Base-by-base conservation (phyloP, 768 basidiomycete species). In the Boletus huronensis region DNA sequence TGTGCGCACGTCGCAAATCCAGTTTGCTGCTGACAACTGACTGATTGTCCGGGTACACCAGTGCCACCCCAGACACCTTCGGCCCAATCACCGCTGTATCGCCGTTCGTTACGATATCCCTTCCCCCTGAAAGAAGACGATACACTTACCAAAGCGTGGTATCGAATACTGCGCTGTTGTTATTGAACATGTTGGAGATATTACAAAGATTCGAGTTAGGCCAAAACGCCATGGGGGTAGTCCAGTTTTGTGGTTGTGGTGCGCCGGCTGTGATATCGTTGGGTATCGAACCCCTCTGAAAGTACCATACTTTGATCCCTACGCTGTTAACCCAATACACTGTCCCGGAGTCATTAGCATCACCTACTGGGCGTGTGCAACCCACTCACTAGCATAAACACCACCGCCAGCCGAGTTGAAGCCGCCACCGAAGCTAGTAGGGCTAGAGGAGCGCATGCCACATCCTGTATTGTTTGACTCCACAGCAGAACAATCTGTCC, bases 341-440 rank as follows among this genome's bases (percentile, higher is more conserved):
- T 50, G 53, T 48, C n/a, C 42, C 49, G 9, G 56, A 40, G 32
- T 42, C 35, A 34, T 42, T 13, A 60, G 31, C 10, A 32, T 39
- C 26, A 1, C 14, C 19, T 9, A 21, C 2, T 34, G 4, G 17
- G 38, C 0, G 16, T 1, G 36, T 38, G 50, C 19, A 43, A 43
- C 31, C 50, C 23, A 82, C 90, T 70, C 65, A 93, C 91, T 91
- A 48, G 89, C 89, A 73, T 93, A 96, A 48, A 93, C 88, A 61
- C 94, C 94, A 42, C 94, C 94, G 10, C 84, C 83, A 60, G 80
- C 85, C n/a, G 66, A 69, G 70, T 98, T 98, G 77, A 95, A 98
- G 13, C 76, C 82, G n/a, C 78, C 70, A n/a, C 94, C 94, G 65
- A 89, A 96, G 2, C 86, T 85, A 54, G 81, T 83, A 49, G 70